A percentile compares a stretch with the other conserved stretches of the same genome.
Evolutionary conservation across 2,329 filamentous ascomycete genomes (phyloP).

Genomic region (Monosporascus sp.): DNA sequence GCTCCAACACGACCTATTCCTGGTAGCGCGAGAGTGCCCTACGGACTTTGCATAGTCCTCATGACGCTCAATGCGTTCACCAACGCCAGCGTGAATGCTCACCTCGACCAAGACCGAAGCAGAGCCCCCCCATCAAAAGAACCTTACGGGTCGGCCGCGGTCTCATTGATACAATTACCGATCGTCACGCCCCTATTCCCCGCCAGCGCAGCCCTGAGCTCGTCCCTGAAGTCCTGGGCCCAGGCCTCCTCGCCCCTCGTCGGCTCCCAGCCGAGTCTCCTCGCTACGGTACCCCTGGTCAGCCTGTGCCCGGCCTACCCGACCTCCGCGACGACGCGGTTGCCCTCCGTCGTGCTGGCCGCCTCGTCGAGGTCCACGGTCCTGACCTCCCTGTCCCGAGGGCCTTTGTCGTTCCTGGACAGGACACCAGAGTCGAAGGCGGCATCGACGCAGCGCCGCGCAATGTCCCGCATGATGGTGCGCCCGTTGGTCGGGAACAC

Average conservation of each 20-base stretch:
- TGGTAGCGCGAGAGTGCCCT: too few species aligned
- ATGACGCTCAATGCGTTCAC: too few species aligned
- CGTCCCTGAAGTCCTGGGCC: neutral
- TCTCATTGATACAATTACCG: neutral
- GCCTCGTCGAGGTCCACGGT: neutral
- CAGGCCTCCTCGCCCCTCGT: neutral
- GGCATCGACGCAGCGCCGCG: constrained; percentile 6
- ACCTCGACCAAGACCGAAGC: too few species aligned
- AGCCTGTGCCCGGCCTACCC: constrained; percentile 1
- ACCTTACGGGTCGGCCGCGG: neutral
- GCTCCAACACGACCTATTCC: too few species aligned
- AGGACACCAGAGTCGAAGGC: constrained; percentile 10
- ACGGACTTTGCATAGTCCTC: too few species aligned
- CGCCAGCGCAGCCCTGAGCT: neutral
- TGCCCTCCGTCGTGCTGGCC: too few species aligned
- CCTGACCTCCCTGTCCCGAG: constrained; percentile 3
- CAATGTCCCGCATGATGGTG: neutral
- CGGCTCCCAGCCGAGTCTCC: constrained; percentile 1
- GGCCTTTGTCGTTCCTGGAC: constrained; percentile 1
- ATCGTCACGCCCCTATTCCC: constrained; percentile 1
- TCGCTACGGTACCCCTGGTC: neutral
- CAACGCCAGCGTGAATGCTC: too few species aligned
- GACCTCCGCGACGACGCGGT: constrained; percentile 4
- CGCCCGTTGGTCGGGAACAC: neutral
- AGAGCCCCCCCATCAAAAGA: too few species aligned